Percentiles rank a stretch among this genome's conserved stretches.
These are phyloP conservation scores for Microthlaspi erraticum DNA, from an alignment of 345 rosid species.

Conservation along the genomic window DNA sequence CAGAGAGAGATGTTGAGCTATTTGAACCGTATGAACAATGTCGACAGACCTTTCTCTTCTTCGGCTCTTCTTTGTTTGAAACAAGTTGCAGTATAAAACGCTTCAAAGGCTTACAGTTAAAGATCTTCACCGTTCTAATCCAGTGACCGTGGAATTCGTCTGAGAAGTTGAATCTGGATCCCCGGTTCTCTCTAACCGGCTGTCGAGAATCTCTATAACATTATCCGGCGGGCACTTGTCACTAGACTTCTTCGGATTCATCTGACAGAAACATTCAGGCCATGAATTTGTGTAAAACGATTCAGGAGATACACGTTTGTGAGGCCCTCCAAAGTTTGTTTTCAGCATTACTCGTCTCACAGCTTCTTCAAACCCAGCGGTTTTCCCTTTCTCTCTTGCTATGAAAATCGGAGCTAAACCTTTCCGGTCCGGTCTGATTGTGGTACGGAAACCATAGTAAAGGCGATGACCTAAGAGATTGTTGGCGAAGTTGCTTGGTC, in stretches of 20 bases:
- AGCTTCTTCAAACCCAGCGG: conserved; percentile 76
- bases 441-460: conserved; percentile 95
- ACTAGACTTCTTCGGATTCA: conserved; percentile 61
- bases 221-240: conserved; percentile 93
- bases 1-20: conserved; percentile 21
- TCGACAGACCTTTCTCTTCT: conserved; percentile 23
- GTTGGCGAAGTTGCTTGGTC: conserved; percentile 99
- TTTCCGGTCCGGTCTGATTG: conserved; percentile 92
- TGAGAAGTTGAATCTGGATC: conserved; percentile 48
- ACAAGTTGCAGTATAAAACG: conserved; percentile 10
- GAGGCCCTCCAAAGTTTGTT: conserved; percentile 96
- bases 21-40: conserved; percentile 35
- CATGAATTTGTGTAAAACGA: conserved; percentile 99
- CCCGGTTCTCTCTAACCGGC: conserved; percentile 57
- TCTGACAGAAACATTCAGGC: conserved; percentile 98
- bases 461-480: conserved; percentile 98
- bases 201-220: conserved; percentile 69
- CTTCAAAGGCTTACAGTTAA: conserved; percentile 1
- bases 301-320: conserved; percentile 81
- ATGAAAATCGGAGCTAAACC: conserved; percentile 83
- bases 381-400: conserved; percentile 71
- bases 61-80: conserved; percentile 23
- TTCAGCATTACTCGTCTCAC: conserved; percentile 78
- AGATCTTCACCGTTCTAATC: conserved; percentile 49
- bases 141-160: conserved; percentile 53